Base-by-base conservation (phyloP, 2,329 filamentous ascomycete genomes). In the Colletotrichum chrysophilum region DNA sequence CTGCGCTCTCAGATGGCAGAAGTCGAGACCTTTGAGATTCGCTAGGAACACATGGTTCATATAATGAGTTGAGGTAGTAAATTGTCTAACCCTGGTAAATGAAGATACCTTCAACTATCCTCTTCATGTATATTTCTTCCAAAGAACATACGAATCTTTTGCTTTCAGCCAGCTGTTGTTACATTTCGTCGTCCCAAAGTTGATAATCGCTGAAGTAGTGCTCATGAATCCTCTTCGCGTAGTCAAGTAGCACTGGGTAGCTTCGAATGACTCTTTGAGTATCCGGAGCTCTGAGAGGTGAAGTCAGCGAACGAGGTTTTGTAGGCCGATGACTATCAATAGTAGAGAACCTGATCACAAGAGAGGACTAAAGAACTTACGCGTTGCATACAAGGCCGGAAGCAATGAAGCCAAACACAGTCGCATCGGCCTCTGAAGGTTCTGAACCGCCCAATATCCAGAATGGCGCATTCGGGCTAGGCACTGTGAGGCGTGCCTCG, bases 361-460 rank as follows among this genome's bases (percentile, higher is more conserved):
- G n/a, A 48, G n/a, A 48, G 18, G 5, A 21, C 43, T 48, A 8
- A 28, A 64, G 12, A 18, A 88, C 90, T 84, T 82, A 92, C 89
- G 90, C 89, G 18, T 84, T 84, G 77, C 87, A 89, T 4, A 91
- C 79, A 76, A 93, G 80, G 2, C 83, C 84, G n/a, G 88, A 88
- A 16, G 85, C 83, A 43, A 93, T 82, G 78, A 93, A 93, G 0
- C 89, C 91, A 82, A 90, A 93, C 7, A 93, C 61, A 0, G 84
- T 85, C 2, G 89, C 84, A 80, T 94, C 92, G 1, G 86, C 89
- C 78, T 93, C 91, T 0, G 89, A 91, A 5, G 91, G 91, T 4
- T 81, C 78, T 1, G 86, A 78, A 0, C 89, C 88, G 2, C 90
- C 91, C 14, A 93, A 80, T 1, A 89, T 80, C 91, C 91, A 93